Percentiles rank a stretch among this genome's conserved stretches.
Conservation (phyloP, 1,139 yeast species). For the Arxiozyma bovina region DNA sequence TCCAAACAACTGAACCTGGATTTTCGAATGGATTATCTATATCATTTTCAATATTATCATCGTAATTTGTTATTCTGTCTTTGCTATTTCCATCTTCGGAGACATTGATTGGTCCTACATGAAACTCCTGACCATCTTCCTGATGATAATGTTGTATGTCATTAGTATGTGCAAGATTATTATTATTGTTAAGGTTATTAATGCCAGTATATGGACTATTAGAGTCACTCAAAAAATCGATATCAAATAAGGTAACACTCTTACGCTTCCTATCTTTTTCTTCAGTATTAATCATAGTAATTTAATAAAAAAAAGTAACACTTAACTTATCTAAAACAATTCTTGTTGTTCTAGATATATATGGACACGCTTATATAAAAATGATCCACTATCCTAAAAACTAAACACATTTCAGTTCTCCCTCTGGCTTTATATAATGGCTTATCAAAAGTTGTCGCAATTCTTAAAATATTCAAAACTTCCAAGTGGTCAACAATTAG, state of each 20-base stretch:
- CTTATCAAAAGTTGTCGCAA: background rate
- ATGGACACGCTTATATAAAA: too few species aligned
- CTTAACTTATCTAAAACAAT: too few species aligned
- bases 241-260: conserved; percentile 26
- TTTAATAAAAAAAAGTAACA: background rate
- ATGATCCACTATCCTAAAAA: too few species aligned
- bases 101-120: conserved; percentile 5
- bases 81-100: conserved; percentile 27
- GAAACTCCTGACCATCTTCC: conserved; percentile 1
- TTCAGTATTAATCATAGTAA: background rate
- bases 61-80: conserved; percentile 15
- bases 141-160: background rate
- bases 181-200: background rate
- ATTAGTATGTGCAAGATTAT: conserved; percentile 5
- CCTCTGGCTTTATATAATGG: background rate
- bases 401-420: background rate
- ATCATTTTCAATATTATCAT: conserved; percentile 27
- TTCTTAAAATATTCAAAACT: too few species aligned
- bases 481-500: background rate
- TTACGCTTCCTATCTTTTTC: background rate
- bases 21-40: conserved; percentile 24
- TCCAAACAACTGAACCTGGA: conserved; percentile 16
- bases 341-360: background rate
- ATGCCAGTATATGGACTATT: conserved; percentile 5
- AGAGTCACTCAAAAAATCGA: conserved; percentile 19